These are phyloP conservation scores for Omphalotus guepiniiformis DNA, from an alignment of 768 basidiomycete species.

Conservation along the genomic window DNA sequence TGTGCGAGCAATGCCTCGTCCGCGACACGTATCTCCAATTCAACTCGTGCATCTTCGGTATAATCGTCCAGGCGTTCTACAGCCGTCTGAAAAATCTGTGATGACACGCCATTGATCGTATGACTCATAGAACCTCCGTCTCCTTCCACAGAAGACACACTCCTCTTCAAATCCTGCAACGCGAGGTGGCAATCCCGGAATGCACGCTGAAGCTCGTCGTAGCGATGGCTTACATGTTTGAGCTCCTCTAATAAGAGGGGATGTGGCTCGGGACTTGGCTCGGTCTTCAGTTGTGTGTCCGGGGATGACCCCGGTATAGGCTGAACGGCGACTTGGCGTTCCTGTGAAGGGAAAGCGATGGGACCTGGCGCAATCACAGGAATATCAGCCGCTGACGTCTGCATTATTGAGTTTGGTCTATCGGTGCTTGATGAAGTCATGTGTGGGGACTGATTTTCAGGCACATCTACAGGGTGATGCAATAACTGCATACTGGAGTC, in stretches of 20 bases:
- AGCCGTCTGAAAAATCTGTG: constrained; percentile 43
- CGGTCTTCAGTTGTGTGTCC: too few relatives aligned
- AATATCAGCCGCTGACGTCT: too few relatives aligned
- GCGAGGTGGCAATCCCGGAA: constrained; percentile 70
- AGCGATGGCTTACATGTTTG: constrained; percentile 42
- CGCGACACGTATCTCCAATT: constrained; percentile 72
- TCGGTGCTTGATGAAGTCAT: too few relatives aligned
- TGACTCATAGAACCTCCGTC: constrained; percentile 13
- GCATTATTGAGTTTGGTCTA: too few relatives aligned
- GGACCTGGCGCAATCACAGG: too few relatives aligned
- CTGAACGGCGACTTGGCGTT: too few relatives aligned
- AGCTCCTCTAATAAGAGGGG: constrained; percentile 48
- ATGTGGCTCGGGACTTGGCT: constrained; percentile 17
- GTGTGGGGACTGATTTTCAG: too few relatives aligned
- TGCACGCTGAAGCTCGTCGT: constrained; percentile 54
- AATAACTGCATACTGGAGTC: too few relatives aligned
- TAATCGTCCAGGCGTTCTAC: constrained; percentile 66
- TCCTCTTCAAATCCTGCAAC: constrained; percentile 51
- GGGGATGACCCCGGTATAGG: too few relatives aligned
- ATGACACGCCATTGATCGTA: constrained; percentile 15
- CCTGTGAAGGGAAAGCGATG: too few relatives aligned
- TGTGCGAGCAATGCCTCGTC: constrained; percentile 64
- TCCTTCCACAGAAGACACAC: constrained; percentile 18
- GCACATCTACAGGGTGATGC: too few relatives aligned
- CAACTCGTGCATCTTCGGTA: constrained; percentile 76